Evolutionary conservation across 1,139 yeast genomes (phyloP), one percentile per base, ranked within the genome.

Genomic region (Lodderomyces jiufengensis): DNA sequence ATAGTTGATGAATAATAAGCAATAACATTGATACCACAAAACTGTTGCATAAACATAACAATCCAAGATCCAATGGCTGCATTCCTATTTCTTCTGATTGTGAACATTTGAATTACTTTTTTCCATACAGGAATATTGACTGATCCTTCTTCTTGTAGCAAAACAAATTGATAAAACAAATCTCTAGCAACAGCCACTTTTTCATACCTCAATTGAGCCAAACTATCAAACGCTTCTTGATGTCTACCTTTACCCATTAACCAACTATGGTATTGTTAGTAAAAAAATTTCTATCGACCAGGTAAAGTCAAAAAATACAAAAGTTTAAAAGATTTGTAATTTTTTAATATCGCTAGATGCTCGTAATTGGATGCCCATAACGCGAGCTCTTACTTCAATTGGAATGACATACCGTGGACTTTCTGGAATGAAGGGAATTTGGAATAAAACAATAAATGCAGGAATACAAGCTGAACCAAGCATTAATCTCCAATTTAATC

Each of bases 1-100:
- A 86, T 85, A 9, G 84, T 70, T 1, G 88, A 78, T 0, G 87
- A 79, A 57, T 82, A 84, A 59, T 83, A 82, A 13, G 95, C 94
- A 61, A 87, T 85, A 37, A 85, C 94, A 52, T 86, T 87, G 54
- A 87, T 80, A 52, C 95, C 95, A 62, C 95, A 86, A 66, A 87
- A 84, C 57, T 87, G 95, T 65, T 87, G 95, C 87, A 84, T 83
- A 55, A 85, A 83, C 80, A 87, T 86, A 44, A 80, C 85, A 44
- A 85, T 71, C 75, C 84, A 83, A 3, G 95, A 78, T 38, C 87
- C 95, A 40, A 81, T 50, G 9, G 87, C 78, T 39, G 92, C 95
- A 51, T 87, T 81, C 61, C 95, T 75, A 61, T 85, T 84, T 67
- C 95, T 77, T 57, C 92, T 76, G 34, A 84, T 69, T 9, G 80